Evolutionary conservation across 164 flowering plant species (phyloP), one percentile per base, ranked within the genome.

Genomic region (Protea cynaroides): DNA sequence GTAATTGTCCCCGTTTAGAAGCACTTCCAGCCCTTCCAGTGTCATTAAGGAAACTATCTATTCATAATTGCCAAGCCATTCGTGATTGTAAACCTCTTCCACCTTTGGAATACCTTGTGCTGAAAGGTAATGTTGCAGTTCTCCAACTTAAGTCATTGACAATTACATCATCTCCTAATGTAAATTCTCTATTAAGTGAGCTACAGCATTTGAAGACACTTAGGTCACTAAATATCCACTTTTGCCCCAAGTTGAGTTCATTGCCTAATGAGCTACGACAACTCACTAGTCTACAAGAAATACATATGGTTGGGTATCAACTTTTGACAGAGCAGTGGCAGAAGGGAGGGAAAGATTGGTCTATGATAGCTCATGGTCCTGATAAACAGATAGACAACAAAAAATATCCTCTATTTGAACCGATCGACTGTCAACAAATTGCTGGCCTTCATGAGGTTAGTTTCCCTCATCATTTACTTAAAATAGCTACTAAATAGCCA

Each of bases 181-280:
- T 63, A 25, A 37, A 1, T 1, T 37, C 49, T 8, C 24, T 53
- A 14, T 43, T 47, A 1, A 11, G 37, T 13, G 58, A 58, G 49
- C 38, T 63, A 10, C 23, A 10, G 14, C 47, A 38, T 1, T 47
- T 63, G 19, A 52, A 36, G 12, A 12, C 14, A 43, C 66, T 63
- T 14, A 19, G 7, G n/a, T 1, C 11, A 8, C 58, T 63, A 15
- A 8, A 13, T 1, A 63, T 63, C 29, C 24, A 8, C 4, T 5
- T 14, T 13, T 63, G 66, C 49, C 29, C 47, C 34, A 38, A 36
- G 21, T 36, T 63, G 23, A 7, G 19, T 12, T 63, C 58, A 17
- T 37, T 63, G 57, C 56, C 56, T 19, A 25, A 63, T 9, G 66
- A 53, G 58, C 37, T 63, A 25, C 18, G 21, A 52, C 58, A 37